Percentiles rank a stretch among this genome's conserved stretches.
These are phyloP conservation scores for Xylariales sp. DNA, from an alignment of 2,329 filamentous ascomycete species.

Conservation along the genomic window DNA sequence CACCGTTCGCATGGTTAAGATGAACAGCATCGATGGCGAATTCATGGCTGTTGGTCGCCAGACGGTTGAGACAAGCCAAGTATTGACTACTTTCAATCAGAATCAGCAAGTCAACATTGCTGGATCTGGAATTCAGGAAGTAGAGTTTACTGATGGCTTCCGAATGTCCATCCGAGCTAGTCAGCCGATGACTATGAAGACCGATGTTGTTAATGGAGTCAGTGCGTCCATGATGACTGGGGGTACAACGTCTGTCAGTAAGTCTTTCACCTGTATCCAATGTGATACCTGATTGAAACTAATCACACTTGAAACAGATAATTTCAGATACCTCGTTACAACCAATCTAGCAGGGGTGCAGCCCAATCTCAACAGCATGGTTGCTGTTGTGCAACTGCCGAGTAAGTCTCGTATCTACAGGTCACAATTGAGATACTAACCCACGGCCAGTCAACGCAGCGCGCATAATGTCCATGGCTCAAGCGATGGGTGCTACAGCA, in stretches of 20 bases:
- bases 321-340: slow-evolving; percentile 19
- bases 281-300: background rate
- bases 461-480: slow-evolving; percentile 17
- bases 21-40: slow-evolving; percentile 17
- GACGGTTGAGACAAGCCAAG: slow-evolving; percentile 14
- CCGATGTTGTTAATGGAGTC: slow-evolving; percentile 17
- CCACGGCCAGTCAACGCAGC: slow-evolving; percentile 15
- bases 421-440: background rate
- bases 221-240: slow-evolving; percentile 17
- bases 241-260: slow-evolving; percentile 16
- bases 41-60: slow-evolving; percentile 17
- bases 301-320: slow-evolving; percentile 9
- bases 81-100: slow-evolving; percentile 16
- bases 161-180: slow-evolving; percentile 18
- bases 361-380: slow-evolving; percentile 16
- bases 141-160: slow-evolving; percentile 18
- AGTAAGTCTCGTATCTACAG: slow-evolving; percentile 11
- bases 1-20: slow-evolving; percentile 18
- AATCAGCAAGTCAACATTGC: slow-evolving; percentile 13
- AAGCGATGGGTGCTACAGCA: slow-evolving; percentile 15
- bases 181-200: slow-evolving; percentile 17
- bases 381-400: slow-evolving; percentile 17
- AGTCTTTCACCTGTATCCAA: background rate
- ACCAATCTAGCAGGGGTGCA: slow-evolving; percentile 16
- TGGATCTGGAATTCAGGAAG: slow-evolving; percentile 18